Conservation (phyloP, 768 basidiomycete species). For the Lactifluus rugatus region DNA sequence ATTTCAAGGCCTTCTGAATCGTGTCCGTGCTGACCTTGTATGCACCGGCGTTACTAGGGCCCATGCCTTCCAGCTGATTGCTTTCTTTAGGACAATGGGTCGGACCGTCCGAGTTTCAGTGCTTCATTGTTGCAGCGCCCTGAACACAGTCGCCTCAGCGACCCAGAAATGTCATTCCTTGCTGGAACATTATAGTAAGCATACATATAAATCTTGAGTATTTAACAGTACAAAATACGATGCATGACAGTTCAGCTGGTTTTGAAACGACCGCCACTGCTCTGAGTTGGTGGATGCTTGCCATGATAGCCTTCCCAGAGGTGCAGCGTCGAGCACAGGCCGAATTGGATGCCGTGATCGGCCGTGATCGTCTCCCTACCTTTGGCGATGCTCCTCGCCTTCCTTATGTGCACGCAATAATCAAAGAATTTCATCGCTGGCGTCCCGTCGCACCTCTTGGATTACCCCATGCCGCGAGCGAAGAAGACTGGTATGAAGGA, state of each 20-base stretch:
- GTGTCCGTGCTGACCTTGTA: constrained; percentile 1
- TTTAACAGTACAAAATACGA: not conserved
- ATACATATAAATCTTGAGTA: not conserved
- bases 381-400: constrained; percentile 15
- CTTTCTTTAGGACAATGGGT: not conserved
- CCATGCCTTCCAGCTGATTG: not conserved
- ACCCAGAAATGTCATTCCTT: not conserved
- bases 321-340: constrained; percentile 11
- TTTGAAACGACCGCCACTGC: constrained; percentile 2
- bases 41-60: not conserved
- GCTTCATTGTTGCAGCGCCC: not conserved
- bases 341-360: constrained; percentile 16
- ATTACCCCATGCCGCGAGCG: constrained; percentile 1
- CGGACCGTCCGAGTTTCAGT: not conserved
- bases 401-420: constrained; percentile 18
- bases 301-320: constrained; percentile 14
- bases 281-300: constrained; percentile 6
- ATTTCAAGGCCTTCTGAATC: not conserved
- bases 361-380: constrained; percentile 9
- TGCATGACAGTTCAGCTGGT: not conserved
- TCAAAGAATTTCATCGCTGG: constrained; percentile 14
- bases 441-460: not conserved
- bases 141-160: not conserved
- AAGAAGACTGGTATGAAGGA: constrained; percentile 26
- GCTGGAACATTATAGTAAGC: not conserved